A percentile compares a stretch with the other conserved stretches of the same genome.
Conservation (phyloP, 176 grass and related monocot genomes). For the Zoysia pacifica region DNA sequence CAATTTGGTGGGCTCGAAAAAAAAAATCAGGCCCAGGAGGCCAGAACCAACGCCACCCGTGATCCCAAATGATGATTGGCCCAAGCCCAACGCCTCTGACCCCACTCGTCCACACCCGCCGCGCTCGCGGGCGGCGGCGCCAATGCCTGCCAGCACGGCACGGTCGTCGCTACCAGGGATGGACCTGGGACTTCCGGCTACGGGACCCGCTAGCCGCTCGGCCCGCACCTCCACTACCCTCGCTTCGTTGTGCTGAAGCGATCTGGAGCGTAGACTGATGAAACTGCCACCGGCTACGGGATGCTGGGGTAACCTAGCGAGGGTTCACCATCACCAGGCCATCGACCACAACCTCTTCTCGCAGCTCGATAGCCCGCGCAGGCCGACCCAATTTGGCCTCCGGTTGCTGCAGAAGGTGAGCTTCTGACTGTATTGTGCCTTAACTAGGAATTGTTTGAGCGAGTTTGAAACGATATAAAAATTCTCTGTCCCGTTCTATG, state of each 20-base stretch:
- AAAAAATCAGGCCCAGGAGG: too few species aligned
- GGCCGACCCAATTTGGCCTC: background rate
- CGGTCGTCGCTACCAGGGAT: too few species aligned
- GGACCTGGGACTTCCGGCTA: too few species aligned
- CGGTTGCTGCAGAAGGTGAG: background rate
- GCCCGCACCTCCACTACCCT: background rate
- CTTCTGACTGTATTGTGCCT: background rate
- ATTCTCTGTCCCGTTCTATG: background rate
- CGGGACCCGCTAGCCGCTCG: background rate
- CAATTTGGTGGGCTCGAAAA: too few species aligned
- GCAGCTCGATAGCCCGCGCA: background rate
- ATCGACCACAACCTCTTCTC: background rate
- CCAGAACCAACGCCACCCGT: too few species aligned
- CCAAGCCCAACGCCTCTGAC: too few species aligned
- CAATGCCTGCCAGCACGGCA: too few species aligned
- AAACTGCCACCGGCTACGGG: background rate
- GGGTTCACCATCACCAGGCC: background rate
- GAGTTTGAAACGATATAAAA: background rate
- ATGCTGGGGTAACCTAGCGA: background rate
- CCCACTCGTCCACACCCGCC: too few species aligned
- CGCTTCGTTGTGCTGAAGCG: background rate
- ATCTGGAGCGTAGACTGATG: background rate
- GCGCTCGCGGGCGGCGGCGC: background rate
- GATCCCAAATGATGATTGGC: too few species aligned
- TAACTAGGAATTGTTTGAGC: background rate